A percentile compares a stretch with the other conserved stretches of the same genome.
phyloP scores from a whole-genome alignment of 2,329 filamentous ascomycete species.

The Pestalotiopsis sp. region DNA sequence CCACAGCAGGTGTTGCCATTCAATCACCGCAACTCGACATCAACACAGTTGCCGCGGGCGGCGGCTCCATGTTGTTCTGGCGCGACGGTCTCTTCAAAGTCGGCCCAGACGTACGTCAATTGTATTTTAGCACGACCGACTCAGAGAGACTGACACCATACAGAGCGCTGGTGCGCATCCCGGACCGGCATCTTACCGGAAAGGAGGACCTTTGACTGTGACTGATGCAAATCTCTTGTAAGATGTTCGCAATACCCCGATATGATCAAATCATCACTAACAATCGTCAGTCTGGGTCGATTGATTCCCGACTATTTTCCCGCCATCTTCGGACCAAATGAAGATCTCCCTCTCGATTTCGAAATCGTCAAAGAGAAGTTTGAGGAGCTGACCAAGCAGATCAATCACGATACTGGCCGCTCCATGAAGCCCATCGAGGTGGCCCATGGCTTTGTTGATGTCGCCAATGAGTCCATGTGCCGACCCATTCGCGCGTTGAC shows the following conservation, averaged over 20 bases:
- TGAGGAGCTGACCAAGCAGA: slow-evolving; percentile 38
- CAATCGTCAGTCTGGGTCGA: slow-evolving; percentile 51
- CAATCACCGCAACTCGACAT: slow-evolving; percentile 80
- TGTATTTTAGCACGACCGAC: not conserved
- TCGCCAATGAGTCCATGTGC: slow-evolving; percentile 77
- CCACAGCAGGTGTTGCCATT: slow-evolving; percentile 77
- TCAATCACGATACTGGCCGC: slow-evolving; percentile 36
- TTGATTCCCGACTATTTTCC: slow-evolving; percentile 66
- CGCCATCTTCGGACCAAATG: slow-evolving; percentile 72
- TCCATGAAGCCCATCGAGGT: slow-evolving; percentile 34
- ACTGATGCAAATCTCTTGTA: slow-evolving; percentile 70
- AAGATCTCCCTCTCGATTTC: slow-evolving; percentile 53
- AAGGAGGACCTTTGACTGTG: slow-evolving; percentile 70
- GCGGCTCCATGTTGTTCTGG: slow-evolving; percentile 71
- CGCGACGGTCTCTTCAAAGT: slow-evolving; percentile 74
- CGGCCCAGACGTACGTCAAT: slow-evolving; percentile 55
- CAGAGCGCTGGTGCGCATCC: slow-evolving; percentile 72
- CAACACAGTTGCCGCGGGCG: slow-evolving; percentile 77
- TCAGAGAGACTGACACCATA: slow-evolving; percentile 50
- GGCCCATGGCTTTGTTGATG: slow-evolving; percentile 73
- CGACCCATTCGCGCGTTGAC: slow-evolving; percentile 64
- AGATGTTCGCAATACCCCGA: not conserved
- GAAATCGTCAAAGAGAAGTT: slow-evolving; percentile 43
- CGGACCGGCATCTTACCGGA: slow-evolving; percentile 72
- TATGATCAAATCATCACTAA: not conserved